Base-by-base conservation (phyloP, 2,329 filamentous ascomycete genomes). In the Xylariaceae sp. region DNA sequence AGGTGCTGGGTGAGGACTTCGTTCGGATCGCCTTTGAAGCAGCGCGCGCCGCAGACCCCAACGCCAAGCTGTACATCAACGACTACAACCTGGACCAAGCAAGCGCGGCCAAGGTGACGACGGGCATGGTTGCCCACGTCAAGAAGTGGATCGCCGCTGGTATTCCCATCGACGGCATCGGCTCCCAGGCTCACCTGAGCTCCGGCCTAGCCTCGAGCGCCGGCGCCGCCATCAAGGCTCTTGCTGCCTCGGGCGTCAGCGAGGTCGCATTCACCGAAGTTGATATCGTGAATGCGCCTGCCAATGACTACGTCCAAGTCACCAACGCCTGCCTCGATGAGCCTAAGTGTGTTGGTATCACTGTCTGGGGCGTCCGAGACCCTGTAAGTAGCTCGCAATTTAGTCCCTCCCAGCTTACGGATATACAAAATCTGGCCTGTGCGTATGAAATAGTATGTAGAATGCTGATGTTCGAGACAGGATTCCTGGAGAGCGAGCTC, bases 21-120 rank as follows among this genome's bases (percentile, higher is more conserved):
- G 82, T 91, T 47, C 75, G 77, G 18, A 86, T 88, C 63, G 87
- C 87, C 29, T 91, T 91, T 73, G 77, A 81, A 46, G 82, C 87
- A 9, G 88, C 88, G 16, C 80, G 82, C 45, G 77, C 77, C 7
- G 86, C 85, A 11, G 88, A 91, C 68, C 85, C 87, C 2, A 64
- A 72, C 50, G 86, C 84, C 2, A 87, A 86, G 72, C 77, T 91
- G 32, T 92, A 89, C 75, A 88, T 91, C 73, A 92, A 91, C 72
- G 87, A 91, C 69, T 83, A 80, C 72, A 88, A 88, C 74, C 79
- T 88, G 46, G 86, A 88, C 72, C 75, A 71, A 36, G 78, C 85
- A 15, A 77, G 63, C 60, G 79, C 80, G 63, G 74, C 79, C 58
- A 91, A 91, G 75, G 41, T 75, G 49, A 75, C 76, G 29, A 73